A percentile compares a stretch with the other conserved stretches of the same genome.
Evolutionary conservation across 2,329 filamentous ascomycete species (phyloP).

Genomic region (Alternaria arborescens): DNA sequence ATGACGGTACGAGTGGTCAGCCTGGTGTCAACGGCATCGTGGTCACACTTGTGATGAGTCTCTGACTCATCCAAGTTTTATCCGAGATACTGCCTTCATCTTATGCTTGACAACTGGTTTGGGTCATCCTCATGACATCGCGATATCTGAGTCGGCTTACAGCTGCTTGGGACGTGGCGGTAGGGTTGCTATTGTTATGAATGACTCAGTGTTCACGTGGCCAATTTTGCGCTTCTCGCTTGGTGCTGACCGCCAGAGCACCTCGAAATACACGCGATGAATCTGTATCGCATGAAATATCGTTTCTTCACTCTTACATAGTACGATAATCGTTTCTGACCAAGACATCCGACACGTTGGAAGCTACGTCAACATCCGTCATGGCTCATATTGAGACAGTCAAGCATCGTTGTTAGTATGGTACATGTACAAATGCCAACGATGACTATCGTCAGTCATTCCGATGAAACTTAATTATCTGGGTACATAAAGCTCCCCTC

Average conservation of each 20-base stretch:
- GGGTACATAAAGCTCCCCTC: not conserved
- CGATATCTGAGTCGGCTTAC: not conserved
- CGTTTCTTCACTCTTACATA: not conserved
- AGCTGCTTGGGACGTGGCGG: not conserved
- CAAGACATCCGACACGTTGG: not conserved
- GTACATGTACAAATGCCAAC: not conserved
- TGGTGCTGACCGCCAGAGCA: not conserved
- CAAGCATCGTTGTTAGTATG: not conserved
- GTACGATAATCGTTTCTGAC: not conserved
- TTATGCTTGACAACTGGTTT: not conserved
- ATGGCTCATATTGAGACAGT: not conserved
- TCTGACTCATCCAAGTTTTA: conserved; percentile 16
- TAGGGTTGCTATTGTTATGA: not conserved
- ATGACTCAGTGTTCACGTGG: not conserved
- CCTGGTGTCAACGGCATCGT: conserved; percentile 34
- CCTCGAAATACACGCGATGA: not conserved
- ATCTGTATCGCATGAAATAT: not conserved
- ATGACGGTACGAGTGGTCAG: conserved; percentile 39
- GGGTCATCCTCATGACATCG: not conserved
- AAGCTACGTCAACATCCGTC: not conserved
- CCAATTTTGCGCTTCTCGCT: not conserved
- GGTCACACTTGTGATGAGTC: conserved; percentile 33
- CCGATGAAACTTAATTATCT: not conserved
- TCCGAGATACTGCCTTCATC: not conserved
- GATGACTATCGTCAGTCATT: not conserved